phyloP scores from a whole-genome alignment of 306 rosid species.

The Dalbergia cochinchinensis region DNA sequence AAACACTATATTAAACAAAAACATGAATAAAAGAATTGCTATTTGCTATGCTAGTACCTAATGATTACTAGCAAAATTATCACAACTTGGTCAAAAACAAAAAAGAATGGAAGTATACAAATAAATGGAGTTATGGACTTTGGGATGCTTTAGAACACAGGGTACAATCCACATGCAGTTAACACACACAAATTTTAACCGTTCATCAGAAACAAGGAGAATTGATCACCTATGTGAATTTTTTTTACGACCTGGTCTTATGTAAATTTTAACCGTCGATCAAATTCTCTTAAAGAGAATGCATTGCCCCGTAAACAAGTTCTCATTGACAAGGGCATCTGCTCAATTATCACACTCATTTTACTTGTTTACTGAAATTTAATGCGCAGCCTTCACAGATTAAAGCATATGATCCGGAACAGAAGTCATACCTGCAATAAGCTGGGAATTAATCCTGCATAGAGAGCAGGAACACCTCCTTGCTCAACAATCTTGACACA shows the following conservation, averaged over 20 bases:
- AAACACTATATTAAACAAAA: constrained; percentile 23
- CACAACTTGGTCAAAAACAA: constrained; percentile 3
- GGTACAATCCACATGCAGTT: constrained; percentile 11
- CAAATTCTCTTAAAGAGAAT: neutral
- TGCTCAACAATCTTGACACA: constrained; percentile 78
- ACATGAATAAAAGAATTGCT: constrained; percentile 27
- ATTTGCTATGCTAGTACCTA: neutral
- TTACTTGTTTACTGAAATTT: constrained; percentile 16
- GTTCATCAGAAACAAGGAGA: neutral
- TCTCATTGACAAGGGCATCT: neutral
- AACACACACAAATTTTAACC: neutral
- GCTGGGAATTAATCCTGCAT: constrained; percentile 89
- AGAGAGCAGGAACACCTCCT: constrained; percentile 93
- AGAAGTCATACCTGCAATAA: constrained; percentile 78
- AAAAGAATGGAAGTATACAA: neutral
- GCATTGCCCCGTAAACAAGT: neutral
- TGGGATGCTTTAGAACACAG: constrained; percentile 22
- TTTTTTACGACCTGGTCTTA: neutral
- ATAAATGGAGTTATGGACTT: constrained; percentile 10
- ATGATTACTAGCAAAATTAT: neutral
- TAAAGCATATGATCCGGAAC: constrained; percentile 30
- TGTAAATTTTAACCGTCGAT: neutral
- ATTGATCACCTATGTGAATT: too few species aligned
- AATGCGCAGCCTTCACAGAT: constrained; percentile 1
- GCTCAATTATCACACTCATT: constrained; percentile 26